Percentiles rank a stretch among this genome's conserved stretches.
phyloP scores from a whole-genome alignment of 106 monocot species.

The Dendrobium officinale region DNA sequence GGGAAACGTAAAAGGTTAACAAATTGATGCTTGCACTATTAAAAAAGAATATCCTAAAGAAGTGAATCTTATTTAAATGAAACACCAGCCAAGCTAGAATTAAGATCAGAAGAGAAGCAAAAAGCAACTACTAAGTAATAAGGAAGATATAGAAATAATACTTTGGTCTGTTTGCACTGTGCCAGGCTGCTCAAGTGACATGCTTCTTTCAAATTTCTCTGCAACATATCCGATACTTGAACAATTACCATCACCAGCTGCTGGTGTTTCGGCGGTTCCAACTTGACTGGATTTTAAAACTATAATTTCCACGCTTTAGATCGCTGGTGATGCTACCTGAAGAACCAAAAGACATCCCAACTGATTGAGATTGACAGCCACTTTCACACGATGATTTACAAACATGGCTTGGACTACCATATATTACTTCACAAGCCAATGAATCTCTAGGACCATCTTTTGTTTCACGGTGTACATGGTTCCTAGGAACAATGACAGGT shows the following conservation, averaged over 20 bases:
- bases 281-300: constrained; percentile 9
- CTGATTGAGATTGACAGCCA: constrained; percentile 11
- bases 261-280: constrained; percentile 15
- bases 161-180: constrained; percentile 26
- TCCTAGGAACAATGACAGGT: constrained; percentile 55
- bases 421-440: constrained; percentile 1
- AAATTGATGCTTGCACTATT: neutral
- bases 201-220: constrained; percentile 39
- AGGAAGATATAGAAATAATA: constrained; percentile 10
- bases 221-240: constrained; percentile 15
- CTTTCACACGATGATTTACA: constrained; percentile 7
- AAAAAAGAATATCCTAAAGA: neutral
- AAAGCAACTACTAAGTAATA: neutral
- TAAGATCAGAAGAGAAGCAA: neutral
- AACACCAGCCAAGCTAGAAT: neutral
- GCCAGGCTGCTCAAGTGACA: constrained; percentile 29
- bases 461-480: constrained; percentile 17
- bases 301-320: constrained; percentile 13
- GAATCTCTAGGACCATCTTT: constrained; percentile 9
- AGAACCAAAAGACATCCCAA: constrained; percentile 12
- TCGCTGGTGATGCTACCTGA: constrained; percentile 12
- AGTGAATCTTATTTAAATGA: neutral
- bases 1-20: neutral
- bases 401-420: constrained; percentile 7
- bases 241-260: constrained; percentile 11